A percentile compares a stretch with the other conserved stretches of the same genome.
Evolutionary conservation across 2,329 filamentous ascomycete species (phyloP).

Genomic region (Colletotrichum phormii): DNA sequence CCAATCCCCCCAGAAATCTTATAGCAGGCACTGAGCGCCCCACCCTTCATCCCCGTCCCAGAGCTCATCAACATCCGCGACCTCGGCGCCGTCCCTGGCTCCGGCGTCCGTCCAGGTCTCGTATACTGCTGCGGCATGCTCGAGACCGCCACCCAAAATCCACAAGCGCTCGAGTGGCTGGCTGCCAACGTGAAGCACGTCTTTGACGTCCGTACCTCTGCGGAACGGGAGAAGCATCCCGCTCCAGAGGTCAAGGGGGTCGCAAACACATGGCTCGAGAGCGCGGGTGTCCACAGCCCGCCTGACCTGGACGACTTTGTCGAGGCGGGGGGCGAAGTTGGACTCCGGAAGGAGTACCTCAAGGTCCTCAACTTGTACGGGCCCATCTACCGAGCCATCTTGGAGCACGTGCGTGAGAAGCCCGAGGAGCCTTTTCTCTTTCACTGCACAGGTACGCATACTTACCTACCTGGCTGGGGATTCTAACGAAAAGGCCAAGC

Average conservation of each 20-base stretch:
- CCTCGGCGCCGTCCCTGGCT: slow-evolving; percentile 57
- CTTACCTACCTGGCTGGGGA: background rate
- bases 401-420: slow-evolving; percentile 61
- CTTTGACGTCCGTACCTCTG: slow-evolving; percentile 62
- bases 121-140: slow-evolving; percentile 62
- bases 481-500: no score
- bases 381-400: slow-evolving; percentile 55
- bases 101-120: slow-evolving; percentile 53
- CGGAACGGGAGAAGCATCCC: slow-evolving; percentile 55
- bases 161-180: slow-evolving; percentile 50
- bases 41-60: slow-evolving; percentile 59
- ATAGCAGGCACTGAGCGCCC: slow-evolving; percentile 48
- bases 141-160: slow-evolving; percentile 43
- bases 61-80: slow-evolving; percentile 66
- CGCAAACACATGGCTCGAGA: slow-evolving; percentile 58
- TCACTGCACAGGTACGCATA: slow-evolving; percentile 64
- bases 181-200: slow-evolving; percentile 53
- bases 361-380: slow-evolving; percentile 57
- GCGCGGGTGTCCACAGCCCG: slow-evolving; percentile 47
- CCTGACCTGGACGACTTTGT: slow-evolving; percentile 56
- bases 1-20: slow-evolving; percentile 53
- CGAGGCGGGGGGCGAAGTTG: slow-evolving; percentile 56
- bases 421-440: slow-evolving; percentile 60
- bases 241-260: slow-evolving; percentile 58
- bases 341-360: slow-evolving; percentile 60